phyloP scores from a whole-genome alignment of 306 rosid species.

The Sicyos edulis region DNA sequence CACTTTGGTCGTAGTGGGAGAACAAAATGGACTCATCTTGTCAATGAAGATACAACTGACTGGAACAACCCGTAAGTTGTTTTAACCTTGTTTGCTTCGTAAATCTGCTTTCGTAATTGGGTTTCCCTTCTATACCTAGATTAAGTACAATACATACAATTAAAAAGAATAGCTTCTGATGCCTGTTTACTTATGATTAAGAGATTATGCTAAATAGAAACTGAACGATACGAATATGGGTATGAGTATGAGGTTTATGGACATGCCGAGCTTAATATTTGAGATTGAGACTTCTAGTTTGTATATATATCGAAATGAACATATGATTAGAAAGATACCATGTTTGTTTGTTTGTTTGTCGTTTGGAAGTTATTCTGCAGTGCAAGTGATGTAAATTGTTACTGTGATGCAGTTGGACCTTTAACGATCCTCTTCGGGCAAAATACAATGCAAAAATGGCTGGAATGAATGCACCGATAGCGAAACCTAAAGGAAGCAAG shows the following conservation, averaged over 20 bases:
- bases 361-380: not conserved
- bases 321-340: conserved; percentile 3
- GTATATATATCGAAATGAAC: not conserved
- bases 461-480: conserved; percentile 64
- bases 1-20: conserved; percentile 99
- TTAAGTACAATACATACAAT: not conserved
- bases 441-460: conserved; percentile 94
- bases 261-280: no score
- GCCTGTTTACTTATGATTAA: not conserved
- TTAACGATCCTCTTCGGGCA: conserved; percentile 92
- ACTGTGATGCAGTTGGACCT: conserved; percentile 54
- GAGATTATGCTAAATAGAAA: not conserved
- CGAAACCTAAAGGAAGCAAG: conserved; percentile 86
- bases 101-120: not conserved
- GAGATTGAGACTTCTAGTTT: no score
- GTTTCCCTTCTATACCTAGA: not conserved
- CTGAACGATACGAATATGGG: not conserved
- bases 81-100: not conserved
- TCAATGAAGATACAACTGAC: conserved; percentile 92
- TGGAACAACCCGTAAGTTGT: conserved; percentile 89
- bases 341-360: not conserved
- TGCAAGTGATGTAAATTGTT: not conserved
- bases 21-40: conserved; percentile 97
- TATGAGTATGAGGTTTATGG: not conserved
- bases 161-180: not conserved